These are phyloP conservation scores for Amanita fuliginea DNA, from an alignment of 768 basidiomycete species.

Conservation along the genomic window DNA sequence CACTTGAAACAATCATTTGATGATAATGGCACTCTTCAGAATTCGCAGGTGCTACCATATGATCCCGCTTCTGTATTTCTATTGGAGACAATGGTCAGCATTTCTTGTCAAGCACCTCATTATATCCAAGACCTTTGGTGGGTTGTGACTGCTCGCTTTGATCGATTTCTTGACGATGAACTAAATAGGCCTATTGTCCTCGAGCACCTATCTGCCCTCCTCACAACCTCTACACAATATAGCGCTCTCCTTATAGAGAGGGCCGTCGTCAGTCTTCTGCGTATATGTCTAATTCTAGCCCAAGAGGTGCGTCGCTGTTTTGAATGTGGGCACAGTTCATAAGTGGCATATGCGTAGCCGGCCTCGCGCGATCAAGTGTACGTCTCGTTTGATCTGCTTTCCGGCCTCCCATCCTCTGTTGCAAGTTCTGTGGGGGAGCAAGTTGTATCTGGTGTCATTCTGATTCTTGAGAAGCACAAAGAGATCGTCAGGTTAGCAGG, in stretches of 20 bases:
- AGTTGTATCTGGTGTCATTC: constrained; percentile 69
- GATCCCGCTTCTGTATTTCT: constrained; percentile 95
- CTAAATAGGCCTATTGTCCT: constrained; percentile 80
- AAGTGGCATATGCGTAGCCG: constrained; percentile 33
- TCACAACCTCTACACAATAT: constrained; percentile 70
- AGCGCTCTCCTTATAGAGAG: constrained; percentile 89
- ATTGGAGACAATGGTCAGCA: constrained; percentile 89
- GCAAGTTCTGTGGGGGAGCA: constrained; percentile 85
- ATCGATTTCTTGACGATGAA: neutral
- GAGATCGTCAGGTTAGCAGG: constrained; percentile 51
- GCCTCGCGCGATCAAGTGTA: constrained; percentile 88
- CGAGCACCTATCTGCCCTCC: constrained; percentile 78
- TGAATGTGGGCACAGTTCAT: neutral
- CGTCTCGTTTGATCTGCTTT: constrained; percentile 83
- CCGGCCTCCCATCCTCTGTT: constrained; percentile 66
- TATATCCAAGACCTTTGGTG: constrained; percentile 87
- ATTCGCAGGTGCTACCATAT: constrained; percentile 61
- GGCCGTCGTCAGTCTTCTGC: constrained; percentile 80
- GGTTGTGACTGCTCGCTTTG: constrained; percentile 14
- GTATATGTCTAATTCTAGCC: constrained; percentile 76
- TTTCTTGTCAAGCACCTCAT: constrained; percentile 64
- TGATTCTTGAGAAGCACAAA: constrained; percentile 69
- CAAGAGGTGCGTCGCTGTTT: constrained; percentile 43
- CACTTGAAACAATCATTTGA: constrained; percentile 61
- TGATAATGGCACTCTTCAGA: constrained; percentile 32